These are phyloP conservation scores for Trichoderma asperellum DNA, from an alignment of 2,329 filamentous ascomycete species.

Conservation along the genomic window DNA sequence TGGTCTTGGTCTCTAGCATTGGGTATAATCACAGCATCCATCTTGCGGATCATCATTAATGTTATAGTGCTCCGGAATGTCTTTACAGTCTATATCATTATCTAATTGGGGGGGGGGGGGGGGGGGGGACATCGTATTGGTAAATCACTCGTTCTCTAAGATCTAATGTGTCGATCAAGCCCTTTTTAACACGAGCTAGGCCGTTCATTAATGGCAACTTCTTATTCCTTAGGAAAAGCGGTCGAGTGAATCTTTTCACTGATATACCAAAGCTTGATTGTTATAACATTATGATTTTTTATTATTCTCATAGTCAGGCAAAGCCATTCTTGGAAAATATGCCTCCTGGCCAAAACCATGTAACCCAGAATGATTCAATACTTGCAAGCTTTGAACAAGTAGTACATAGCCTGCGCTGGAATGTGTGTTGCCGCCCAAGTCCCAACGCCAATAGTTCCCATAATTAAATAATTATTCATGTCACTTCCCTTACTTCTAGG, in stretches of 20 bases:
- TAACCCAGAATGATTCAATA: not conserved
- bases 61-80: no score
- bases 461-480: not conserved
- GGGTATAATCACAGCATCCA: no score
- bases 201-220: not conserved
- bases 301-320: not conserved
- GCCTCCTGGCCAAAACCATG: not conserved
- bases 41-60: no score
- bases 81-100: no score
- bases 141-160: no score
- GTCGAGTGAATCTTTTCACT: no score
- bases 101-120: no score
- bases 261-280: not conserved
- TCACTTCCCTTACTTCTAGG: fast-evolving
- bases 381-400: not conserved
- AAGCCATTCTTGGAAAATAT: not conserved
- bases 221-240: not conserved
- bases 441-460: not conserved
- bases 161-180: no score
- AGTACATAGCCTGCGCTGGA: not conserved
- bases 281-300: not conserved
- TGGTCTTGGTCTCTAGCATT: no score
- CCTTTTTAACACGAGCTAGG: no score
- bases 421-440: not conserved
- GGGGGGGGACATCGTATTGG: no score